Evolutionary conservation across 129 eudicot genomes (phyloP).

Genomic region (Saposhnikovia divaricata): DNA sequence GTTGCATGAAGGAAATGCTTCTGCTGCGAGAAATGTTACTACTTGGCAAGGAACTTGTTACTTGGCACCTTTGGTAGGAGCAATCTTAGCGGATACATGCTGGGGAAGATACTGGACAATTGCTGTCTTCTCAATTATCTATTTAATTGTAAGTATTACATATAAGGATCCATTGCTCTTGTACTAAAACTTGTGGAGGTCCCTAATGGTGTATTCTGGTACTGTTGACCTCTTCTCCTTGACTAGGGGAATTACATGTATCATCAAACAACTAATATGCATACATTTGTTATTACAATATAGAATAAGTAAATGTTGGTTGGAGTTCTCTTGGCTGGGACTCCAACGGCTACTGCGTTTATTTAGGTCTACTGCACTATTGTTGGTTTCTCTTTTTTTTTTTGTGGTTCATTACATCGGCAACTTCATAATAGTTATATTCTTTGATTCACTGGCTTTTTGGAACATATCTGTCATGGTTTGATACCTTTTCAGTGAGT

Average conservation of each 20-base stretch:
- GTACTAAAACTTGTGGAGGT: background rate
- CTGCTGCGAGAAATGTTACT: conserved; percentile 80
- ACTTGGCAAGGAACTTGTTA: conserved; percentile 95
- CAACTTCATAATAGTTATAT: background rate
- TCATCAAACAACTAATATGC: background rate
- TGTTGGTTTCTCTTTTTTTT: background rate
- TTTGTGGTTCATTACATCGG: background rate
- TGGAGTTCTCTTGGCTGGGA: background rate
- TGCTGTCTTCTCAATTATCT: conserved; percentile 68
- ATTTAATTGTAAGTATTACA: conserved; percentile 51
- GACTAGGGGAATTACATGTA: background rate
- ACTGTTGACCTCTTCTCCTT: background rate
- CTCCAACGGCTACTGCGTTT: background rate
- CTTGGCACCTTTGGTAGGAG: conserved; percentile 79
- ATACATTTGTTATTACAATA: background rate
- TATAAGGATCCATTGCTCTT: background rate
- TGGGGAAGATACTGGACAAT: conserved; percentile 96
- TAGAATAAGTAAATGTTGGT: background rate
- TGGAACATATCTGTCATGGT: no score
- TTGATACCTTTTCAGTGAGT: no score
- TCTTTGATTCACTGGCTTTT: background rate
- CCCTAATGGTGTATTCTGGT: background rate
- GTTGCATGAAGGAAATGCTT: conserved; percentile 64
- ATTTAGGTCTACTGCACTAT: background rate
- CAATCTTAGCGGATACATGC: conserved; percentile 77